phyloP scores from a whole-genome alignment of 192 early-diverging fungal species.

The Coemansia sp. region DNA sequence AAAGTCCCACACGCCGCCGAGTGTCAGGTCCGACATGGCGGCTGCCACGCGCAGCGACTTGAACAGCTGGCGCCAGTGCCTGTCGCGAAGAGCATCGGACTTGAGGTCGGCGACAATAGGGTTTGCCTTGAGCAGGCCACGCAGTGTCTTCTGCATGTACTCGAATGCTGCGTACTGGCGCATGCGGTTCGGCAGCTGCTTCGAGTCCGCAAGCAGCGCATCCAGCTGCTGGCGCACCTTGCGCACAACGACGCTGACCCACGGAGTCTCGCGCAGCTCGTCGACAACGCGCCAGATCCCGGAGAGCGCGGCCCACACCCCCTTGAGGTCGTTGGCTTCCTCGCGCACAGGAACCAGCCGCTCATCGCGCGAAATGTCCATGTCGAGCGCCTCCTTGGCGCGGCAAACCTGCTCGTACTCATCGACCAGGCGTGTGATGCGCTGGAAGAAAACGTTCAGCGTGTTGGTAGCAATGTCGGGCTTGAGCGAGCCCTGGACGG shows the following conservation, averaged over 20 bases:
- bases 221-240: slow-evolving; percentile 89
- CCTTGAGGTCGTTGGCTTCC: slow-evolving; percentile 87
- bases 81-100: slow-evolving; percentile 92
- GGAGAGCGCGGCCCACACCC: slow-evolving; percentile 86
- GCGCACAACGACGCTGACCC: slow-evolving; percentile 84
- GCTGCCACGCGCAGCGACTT: slow-evolving; percentile 78
- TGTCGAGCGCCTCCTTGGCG: slow-evolving; percentile 92
- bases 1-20: slow-evolving; percentile 94
- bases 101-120: slow-evolving; percentile 83
- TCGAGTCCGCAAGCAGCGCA: slow-evolving; percentile 72
- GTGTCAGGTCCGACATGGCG: slow-evolving; percentile 78
- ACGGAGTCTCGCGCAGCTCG: slow-evolving; percentile 85
- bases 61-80: slow-evolving; percentile 96
- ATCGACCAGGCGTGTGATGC: slow-evolving; percentile 76
- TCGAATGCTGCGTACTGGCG: slow-evolving; percentile 97
- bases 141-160: slow-evolving; percentile 85
- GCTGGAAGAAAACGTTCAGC: slow-evolving; percentile 81
- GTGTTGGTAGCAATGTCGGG: slow-evolving; percentile 82
- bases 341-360: slow-evolving; percentile 83
- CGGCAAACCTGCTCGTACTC: slow-evolving; percentile 84
- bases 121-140: slow-evolving; percentile 79
- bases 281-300: slow-evolving; percentile 80
- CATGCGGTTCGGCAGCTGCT: slow-evolving; percentile 95
- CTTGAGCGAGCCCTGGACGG: slow-evolving; percentile 88
- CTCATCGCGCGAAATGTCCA: slow-evolving; percentile 70